Conservation (phyloP, 352 stramenopile species). For the Globisporangium middletonii region DNA sequence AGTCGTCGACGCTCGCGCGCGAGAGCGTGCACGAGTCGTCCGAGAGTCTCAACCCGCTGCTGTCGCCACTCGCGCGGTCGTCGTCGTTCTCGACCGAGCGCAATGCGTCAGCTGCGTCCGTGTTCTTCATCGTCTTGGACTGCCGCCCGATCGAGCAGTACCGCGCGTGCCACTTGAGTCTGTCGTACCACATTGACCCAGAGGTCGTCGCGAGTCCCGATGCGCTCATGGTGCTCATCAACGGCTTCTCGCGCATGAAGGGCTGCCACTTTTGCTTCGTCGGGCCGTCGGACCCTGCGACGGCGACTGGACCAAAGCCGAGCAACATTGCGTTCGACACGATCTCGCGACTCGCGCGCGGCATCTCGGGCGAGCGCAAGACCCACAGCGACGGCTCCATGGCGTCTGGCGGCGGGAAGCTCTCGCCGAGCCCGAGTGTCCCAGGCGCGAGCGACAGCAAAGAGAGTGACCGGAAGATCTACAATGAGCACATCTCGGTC, state of each 20-base stretch:
- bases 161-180: slow-evolving; percentile 68
- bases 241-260: slow-evolving; percentile 83
- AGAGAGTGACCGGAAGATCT: slow-evolving; percentile 18
- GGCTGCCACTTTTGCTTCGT: slow-evolving; percentile 88
- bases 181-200: slow-evolving; percentile 86
- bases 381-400: not conserved
- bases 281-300: slow-evolving; percentile 35
- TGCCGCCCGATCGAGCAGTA: slow-evolving; percentile 74
- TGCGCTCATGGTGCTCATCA: slow-evolving; percentile 65
- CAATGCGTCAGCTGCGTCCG: slow-evolving; percentile 27
- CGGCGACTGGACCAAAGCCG: slow-evolving; percentile 7
- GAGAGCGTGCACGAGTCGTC: not conserved
- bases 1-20: not conserved
- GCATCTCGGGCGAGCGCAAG: slow-evolving; percentile 55
- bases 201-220: slow-evolving; percentile 67
- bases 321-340: slow-evolving; percentile 40
- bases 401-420: not conserved
- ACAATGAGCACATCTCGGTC: slow-evolving; percentile 63
- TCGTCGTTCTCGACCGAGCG: slow-evolving; percentile 34
- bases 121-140: slow-evolving; percentile 82
- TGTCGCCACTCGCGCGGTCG: slow-evolving; percentile 18
- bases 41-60: slow-evolving; percentile 28
- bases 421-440: not conserved
- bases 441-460: slow-evolving; percentile 20
- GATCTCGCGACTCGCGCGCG: slow-evolving; percentile 46